phyloP scores from a whole-genome alignment of 345 rosid genomes.

The Eucalyptus tenuipes region DNA sequence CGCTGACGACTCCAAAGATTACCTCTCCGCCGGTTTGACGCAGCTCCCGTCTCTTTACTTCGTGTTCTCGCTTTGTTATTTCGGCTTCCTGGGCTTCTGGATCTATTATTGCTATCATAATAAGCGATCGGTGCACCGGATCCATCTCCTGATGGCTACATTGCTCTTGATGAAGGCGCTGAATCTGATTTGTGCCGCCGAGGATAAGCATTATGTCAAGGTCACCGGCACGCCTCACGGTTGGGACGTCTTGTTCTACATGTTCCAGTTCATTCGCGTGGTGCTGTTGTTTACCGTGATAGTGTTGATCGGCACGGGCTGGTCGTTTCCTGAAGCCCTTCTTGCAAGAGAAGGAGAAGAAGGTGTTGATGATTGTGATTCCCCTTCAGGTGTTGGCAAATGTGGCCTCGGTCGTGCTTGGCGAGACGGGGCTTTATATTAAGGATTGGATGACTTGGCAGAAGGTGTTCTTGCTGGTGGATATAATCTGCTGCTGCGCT shows the following conservation, averaged over 20 bases:
- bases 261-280: slow-evolving; percentile 79
- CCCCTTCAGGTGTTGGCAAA: slow-evolving; percentile 95
- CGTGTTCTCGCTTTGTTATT: slow-evolving; percentile 45
- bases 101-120: slow-evolving; percentile 37
- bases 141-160: slow-evolving; percentile 75
- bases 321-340: slow-evolving; percentile 94
- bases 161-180: slow-evolving; percentile 75
- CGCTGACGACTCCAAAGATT: slow-evolving; percentile 44
- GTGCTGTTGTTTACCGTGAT: slow-evolving; percentile 87
- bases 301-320: slow-evolving; percentile 91
- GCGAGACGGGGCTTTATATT: slow-evolving; percentile 87
- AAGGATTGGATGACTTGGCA: slow-evolving; percentile 95
- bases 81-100: slow-evolving; percentile 55
- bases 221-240: slow-evolving; percentile 94
- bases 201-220: slow-evolving; percentile 77
- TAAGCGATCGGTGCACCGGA: slow-evolving; percentile 53
- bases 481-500: slow-evolving; percentile 88
- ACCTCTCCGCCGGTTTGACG: slow-evolving; percentile 68
- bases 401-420: slow-evolving; percentile 80
- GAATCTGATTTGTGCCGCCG: slow-evolving; percentile 86
- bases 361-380: slow-evolving; percentile 86
- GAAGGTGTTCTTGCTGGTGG: slow-evolving; percentile 79
- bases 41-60: slow-evolving; percentile 57
- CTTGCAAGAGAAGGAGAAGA: slow-evolving; percentile 96
- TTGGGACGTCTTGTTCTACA: slow-evolving; percentile 86